Conservation (phyloP, 1,139 yeast genomes). For the Yamadazyma oceani region DNA sequence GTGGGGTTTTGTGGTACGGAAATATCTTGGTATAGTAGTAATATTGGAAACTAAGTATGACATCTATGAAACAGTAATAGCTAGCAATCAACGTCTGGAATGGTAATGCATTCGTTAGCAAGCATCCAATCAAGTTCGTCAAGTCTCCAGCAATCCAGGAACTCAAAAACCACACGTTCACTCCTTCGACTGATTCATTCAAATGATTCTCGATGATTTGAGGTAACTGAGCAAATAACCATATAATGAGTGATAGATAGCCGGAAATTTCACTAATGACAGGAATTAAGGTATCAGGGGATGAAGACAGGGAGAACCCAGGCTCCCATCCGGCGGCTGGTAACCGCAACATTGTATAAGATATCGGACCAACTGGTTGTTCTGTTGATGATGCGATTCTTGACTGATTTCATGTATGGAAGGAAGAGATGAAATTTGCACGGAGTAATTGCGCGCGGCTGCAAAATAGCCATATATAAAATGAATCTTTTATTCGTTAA, state of each 20-base stretch:
- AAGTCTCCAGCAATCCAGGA: slow-evolving; percentile 83
- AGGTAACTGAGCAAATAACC: slow-evolving; percentile 85
- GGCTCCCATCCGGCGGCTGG: too few species aligned
- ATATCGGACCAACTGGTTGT: too few species aligned
- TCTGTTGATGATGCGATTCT: background rate
- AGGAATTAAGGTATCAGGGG: background rate
- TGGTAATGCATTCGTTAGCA: slow-evolving; percentile 68
- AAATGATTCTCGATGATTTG: slow-evolving; percentile 75
- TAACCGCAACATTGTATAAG: too few species aligned
- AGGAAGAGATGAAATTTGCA: background rate
- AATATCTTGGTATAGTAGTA: slow-evolving; percentile 25
- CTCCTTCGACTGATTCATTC: slow-evolving; percentile 76
- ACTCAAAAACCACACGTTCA: slow-evolving; percentile 66
- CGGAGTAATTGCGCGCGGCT: too few species aligned
- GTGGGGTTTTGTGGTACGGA: slow-evolving; percentile 25
- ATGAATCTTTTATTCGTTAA: background rate
- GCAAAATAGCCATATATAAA: too few species aligned
- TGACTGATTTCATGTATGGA: slow-evolving; percentile 1
- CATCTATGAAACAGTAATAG: slow-evolving; percentile 73
- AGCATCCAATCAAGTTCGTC: slow-evolving; percentile 73
- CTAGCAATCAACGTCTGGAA: slow-evolving; percentile 71
- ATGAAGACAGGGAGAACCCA: background rate
- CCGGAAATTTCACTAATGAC: slow-evolving; percentile 17
- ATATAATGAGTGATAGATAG: slow-evolving; percentile 38
- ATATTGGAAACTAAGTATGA: slow-evolving; percentile 63